Evolutionary conservation across 2,329 filamentous ascomycete genomes (phyloP), one percentile per base, ranked within the genome.

Genomic region (Xylaria polymorpha): DNA sequence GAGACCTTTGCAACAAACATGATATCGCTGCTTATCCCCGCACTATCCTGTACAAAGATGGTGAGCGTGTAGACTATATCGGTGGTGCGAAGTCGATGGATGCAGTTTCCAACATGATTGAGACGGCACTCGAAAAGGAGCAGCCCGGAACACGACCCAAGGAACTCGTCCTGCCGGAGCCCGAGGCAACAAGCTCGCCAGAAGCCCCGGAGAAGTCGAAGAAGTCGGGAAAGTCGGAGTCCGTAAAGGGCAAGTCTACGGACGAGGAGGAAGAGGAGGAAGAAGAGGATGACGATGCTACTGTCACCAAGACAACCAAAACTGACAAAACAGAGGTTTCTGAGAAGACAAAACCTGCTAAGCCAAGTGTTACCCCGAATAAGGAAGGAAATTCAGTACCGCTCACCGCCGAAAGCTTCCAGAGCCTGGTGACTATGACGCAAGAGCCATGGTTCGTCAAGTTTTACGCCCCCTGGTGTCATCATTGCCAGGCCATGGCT

Each of bases 381-480:
- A 87, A 89, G 4, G 85, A 91, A 48, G 96, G 96, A 7, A 84
- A 87, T 18, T 97, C 94, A 7, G 85, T 94, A 41, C 82, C 90
- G 7, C 86, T 99, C 61, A 94, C 90, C 1, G 91, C 92, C 0
- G 94, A 98, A 78, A 93, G 85, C 71, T 99, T 99, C 83, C 91
- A 97, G 79, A 90, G 88, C 67, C 84, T 91, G 44, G 94, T 99
- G 56, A 97, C 94, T 3, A 92, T 91, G 79, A 94, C 94, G 0
- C 89, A 92, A 72, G 94, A 98, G 71, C 91, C 94, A 6, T 99
- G 96, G 96, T 98, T 99, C 78, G 90, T 99, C 85, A 99, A 99
- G 81, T 98, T 99, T 80, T 98, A 98, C 79, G 94, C 94, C 20
- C 97, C 96, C 6, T 98, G 95, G 96, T 99, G 96, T 80, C 90